These are phyloP conservation scores for Thelonectria discophora DNA, from an alignment of 2,329 filamentous ascomycete species.

Conservation along the genomic window DNA sequence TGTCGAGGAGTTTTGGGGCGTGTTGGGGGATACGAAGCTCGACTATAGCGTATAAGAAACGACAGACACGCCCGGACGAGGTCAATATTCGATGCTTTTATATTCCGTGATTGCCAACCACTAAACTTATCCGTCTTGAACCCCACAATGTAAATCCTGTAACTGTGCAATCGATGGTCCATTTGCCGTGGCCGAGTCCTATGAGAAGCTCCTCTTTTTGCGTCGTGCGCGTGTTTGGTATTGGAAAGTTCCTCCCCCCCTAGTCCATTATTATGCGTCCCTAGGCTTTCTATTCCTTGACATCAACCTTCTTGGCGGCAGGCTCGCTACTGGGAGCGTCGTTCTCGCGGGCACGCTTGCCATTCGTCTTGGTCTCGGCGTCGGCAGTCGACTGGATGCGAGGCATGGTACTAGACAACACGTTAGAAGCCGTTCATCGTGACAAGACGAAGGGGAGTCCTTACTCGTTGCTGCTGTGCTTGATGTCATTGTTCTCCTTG, in stretches of 20 bases:
- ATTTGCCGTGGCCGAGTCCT: constrained; percentile 20
- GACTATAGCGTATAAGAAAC: constrained; percentile 51
- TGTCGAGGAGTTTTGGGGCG: constrained; percentile 70
- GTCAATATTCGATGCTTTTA: too few species aligned
- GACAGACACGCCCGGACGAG: not conserved
- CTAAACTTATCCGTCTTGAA: constrained; percentile 26
- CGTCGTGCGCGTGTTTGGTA: constrained; percentile 31
- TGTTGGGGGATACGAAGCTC: constrained; percentile 64
- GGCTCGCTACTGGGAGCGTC: constrained; percentile 55
- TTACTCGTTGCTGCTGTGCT: constrained; percentile 43
- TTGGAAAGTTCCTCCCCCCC: constrained; percentile 24
- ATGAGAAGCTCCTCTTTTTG: constrained; percentile 14
- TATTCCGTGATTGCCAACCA: constrained; percentile 31
- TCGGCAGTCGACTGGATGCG: constrained; percentile 57
- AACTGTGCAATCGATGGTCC: constrained; percentile 35
- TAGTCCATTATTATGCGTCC: constrained; percentile 4
- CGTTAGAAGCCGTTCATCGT: constrained; percentile 26
- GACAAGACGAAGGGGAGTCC: constrained; percentile 5
- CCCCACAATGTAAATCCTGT: constrained; percentile 32
- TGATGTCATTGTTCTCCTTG: constrained; percentile 39
- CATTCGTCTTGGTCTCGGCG: constrained; percentile 48
- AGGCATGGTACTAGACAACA: constrained; percentile 39
- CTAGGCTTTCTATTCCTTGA: constrained; percentile 49
- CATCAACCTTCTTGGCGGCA: constrained; percentile 70
- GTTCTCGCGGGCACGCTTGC: constrained; percentile 66